Percentiles rank a stretch among this genome's conserved stretches.
These are phyloP conservation scores for Kluyveromyces nonfermentans DNA, from an alignment of 805 yeast genomes.

Conservation along the genomic window DNA sequence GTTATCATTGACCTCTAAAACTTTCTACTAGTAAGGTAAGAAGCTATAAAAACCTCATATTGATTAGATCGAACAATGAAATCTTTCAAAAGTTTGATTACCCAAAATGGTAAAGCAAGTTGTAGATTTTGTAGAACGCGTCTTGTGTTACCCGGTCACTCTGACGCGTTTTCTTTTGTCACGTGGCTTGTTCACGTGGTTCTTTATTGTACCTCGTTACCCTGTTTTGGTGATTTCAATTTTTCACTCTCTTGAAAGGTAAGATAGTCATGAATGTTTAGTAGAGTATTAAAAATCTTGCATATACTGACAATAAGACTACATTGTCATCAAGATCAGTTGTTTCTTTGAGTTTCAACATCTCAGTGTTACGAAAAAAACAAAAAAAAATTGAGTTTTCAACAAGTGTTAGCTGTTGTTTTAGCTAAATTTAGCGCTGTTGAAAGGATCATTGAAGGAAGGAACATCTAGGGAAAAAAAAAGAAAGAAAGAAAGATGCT, in stretches of 20 bases:
- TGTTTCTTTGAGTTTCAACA: too few relatives aligned
- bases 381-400: background rate
- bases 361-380: background rate
- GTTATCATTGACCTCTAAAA: background rate
- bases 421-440: background rate
- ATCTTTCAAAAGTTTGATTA: background rate
- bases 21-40: background rate
- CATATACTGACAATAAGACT: too few relatives aligned
- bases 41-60: background rate
- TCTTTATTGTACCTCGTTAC: background rate
- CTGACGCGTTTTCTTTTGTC: background rate
- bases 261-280: too few relatives aligned
- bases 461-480: background rate
- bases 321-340: too few relatives aligned
- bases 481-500: conserved; percentile 35
- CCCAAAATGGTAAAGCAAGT: background rate
- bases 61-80: background rate
- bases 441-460: background rate
- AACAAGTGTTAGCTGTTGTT: background rate
- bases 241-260: too few relatives aligned
- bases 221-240: background rate
- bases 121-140: background rate
- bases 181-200: background rate
- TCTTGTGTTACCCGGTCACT: background rate
- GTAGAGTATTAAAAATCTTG: too few relatives aligned